Evolutionary conservation across 2,329 filamentous ascomycete genomes (phyloP).

Genomic region (Trichoderma guizhouense): DNA sequence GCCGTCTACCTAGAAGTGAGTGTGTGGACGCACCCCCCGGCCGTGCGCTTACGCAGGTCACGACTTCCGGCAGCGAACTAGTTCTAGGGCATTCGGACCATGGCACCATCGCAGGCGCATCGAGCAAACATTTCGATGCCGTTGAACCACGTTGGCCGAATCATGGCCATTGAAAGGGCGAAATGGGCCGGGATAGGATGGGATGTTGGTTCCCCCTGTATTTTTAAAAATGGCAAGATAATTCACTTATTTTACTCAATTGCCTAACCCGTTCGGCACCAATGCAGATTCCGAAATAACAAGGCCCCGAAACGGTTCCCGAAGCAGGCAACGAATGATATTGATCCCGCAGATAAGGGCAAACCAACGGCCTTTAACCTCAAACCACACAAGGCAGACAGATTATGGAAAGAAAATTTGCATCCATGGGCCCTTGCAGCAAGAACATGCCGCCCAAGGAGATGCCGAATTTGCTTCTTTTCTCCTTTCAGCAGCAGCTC

Average conservation of each 20-base stretch:
- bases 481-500: not conserved
- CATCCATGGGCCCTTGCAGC: not conserved
- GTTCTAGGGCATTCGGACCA: conserved; percentile 6
- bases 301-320: not conserved
- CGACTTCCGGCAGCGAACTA: conserved; percentile 5
- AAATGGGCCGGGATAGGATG: not conserved
- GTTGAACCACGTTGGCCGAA: conserved; percentile 1
- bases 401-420: not conserved
- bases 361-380: not conserved
- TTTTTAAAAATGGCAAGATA: not conserved
- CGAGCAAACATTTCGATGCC: not conserved
- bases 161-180: not conserved
- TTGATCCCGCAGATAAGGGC: conserved; percentile 5
- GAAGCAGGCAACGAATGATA: not conserved
- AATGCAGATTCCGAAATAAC: not conserved
- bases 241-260: not conserved
- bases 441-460: not conserved
- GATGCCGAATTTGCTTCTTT: not conserved
- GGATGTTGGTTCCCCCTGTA: not conserved
- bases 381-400: not conserved
- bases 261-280: not conserved
- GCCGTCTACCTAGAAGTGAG: not conserved
- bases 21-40: conserved; percentile 3
- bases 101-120: conserved; percentile 14
- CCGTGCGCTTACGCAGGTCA: conserved; percentile 16